Evolutionary conservation across 164 flowering plant genomes (phyloP).

Genomic region (Nymphaea thermarum): DNA sequence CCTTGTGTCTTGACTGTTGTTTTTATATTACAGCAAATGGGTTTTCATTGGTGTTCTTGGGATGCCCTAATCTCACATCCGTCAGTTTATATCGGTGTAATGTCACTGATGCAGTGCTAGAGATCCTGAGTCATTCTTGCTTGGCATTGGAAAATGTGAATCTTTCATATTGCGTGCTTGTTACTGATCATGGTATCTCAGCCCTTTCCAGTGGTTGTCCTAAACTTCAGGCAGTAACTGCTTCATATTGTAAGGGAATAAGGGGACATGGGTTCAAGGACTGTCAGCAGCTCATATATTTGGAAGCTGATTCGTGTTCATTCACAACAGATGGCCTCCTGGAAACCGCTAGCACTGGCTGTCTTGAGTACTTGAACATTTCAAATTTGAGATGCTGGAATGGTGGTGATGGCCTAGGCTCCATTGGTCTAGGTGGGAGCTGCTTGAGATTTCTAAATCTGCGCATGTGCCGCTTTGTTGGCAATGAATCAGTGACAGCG

Average conservation of each 20-base stretch:
- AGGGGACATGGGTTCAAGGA: slow-evolving; percentile 49
- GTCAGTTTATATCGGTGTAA: slow-evolving; percentile 54
- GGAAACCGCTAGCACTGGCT: slow-evolving; percentile 31
- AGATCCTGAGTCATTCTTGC: slow-evolving; percentile 37
- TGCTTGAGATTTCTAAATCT: slow-evolving; percentile 40
- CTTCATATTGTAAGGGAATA: slow-evolving; percentile 33
- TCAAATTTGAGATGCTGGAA: slow-evolving; percentile 23
- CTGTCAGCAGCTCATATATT: slow-evolving; percentile 29
- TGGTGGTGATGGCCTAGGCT: slow-evolving; percentile 28
- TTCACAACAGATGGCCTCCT: slow-evolving; percentile 44
- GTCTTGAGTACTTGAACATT: slow-evolving; percentile 25
- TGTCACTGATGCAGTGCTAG: slow-evolving; percentile 41
- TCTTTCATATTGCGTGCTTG: slow-evolving; percentile 36
- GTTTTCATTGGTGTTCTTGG: slow-evolving; percentile 25
- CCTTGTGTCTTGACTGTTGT: slow-evolving; percentile 46
- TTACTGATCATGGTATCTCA: slow-evolving; percentile 43
- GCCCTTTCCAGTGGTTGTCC: slow-evolving; percentile 31
- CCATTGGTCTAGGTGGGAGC: slow-evolving; percentile 41
- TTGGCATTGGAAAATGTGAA: slow-evolving; percentile 28
- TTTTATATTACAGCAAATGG: slow-evolving; percentile 48
- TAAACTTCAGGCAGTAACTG: slow-evolving; percentile 27
- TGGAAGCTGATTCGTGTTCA: slow-evolving; percentile 59
- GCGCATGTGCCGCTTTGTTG: slow-evolving; percentile 37
- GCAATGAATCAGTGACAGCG: slow-evolving; percentile 33
- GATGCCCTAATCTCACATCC: slow-evolving; percentile 31